These are phyloP conservation scores for Hanseniaspora guilliermondii DNA, from an alignment of 805 yeast species.

Conservation along the genomic window DNA sequence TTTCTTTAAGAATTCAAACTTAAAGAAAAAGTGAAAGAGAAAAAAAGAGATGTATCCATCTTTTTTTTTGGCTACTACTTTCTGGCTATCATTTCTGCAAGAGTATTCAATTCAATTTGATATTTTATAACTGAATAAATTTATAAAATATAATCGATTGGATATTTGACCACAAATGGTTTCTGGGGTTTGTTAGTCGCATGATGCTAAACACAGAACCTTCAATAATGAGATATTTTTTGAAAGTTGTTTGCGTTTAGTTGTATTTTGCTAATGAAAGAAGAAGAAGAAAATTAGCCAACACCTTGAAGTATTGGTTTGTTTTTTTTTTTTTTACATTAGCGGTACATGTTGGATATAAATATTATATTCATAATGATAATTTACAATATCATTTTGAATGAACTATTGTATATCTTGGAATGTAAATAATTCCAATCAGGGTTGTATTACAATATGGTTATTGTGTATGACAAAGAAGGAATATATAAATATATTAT, in stretches of 20 bases:
- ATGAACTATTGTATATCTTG: neutral
- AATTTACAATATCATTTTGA: neutral
- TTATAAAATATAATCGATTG: neutral
- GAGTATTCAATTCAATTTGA: neutral
- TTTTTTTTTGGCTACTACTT: conserved; percentile 13
- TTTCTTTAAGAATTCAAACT: too few species aligned
- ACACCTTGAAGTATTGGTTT: neutral
- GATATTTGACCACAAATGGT: neutral
- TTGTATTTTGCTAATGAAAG: neutral
- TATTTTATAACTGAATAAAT: too few species aligned
- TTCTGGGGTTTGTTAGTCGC: conserved; percentile 14
- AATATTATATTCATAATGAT: neutral
- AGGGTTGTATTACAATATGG: neutral
- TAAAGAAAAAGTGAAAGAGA: too few species aligned
- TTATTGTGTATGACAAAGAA: neutral
- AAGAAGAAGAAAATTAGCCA: too few species aligned
- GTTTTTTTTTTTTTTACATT: neutral
- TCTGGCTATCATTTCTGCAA: conserved; percentile 3
- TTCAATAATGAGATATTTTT: neutral
- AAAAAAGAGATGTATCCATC: neutral
- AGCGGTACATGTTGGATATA: conserved; percentile 1
- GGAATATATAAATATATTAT: too few species aligned
- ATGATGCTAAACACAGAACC: conserved; percentile 13
- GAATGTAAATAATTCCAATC: neutral
- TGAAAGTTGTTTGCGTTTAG: conserved; percentile 12